Evolutionary conservation across 139 green algal genomes (phyloP), one percentile per base, ranked within the genome.

Genomic region (Yamagishiella unicocca): DNA sequence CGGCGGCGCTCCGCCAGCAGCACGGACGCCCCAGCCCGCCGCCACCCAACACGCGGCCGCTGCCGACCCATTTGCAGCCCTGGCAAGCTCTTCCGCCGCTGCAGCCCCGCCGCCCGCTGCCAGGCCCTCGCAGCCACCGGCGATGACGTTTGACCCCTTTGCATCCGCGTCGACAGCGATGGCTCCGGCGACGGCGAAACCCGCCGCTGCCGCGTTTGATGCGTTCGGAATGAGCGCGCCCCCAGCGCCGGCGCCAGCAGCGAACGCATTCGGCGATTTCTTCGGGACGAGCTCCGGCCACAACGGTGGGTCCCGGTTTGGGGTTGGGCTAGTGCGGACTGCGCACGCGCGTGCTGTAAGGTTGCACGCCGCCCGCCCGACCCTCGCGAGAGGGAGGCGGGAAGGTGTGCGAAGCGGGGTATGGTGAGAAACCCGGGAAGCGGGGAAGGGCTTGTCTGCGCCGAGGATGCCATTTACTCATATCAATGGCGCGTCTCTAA

Each of bases 51-150:
- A n/a, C 25, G 71, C 24, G 12, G 87, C 45, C 62, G 50, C 68
- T 68, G 37, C 54, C 4, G 92, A 94, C 50, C 92, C 92, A 0
- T 94, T 94, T 83, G 89, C 86, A 0, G 89, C 92, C 25, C 84
- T 94, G 21, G 83, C 88, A 0, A 31, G 79, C 21, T 64, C 83
- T 10, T 91, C 54, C 5, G 14, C 17, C 31, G 7, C 42, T 6
- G 53, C 42, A 29, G 4, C n/a, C 29, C 40, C 46, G 33, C 8
- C 7, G n/a, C 46, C 29, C 10, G 54, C 43, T 3, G 4, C 53
- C 6, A 2, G 0, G 37, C 35, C 53, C 31, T 17, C 19, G 53
- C 31, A 10, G 7, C 4, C 55, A 9, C 27, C 54, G 55, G n/a
- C 37, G 19, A 25, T 61, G n/a, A 27, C 77, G 14, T 84, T 84